Evolutionary conservation across 495 filamentous ascomycete genomes (phyloP).

Genomic region (Bathelium albidoporum): DNA sequence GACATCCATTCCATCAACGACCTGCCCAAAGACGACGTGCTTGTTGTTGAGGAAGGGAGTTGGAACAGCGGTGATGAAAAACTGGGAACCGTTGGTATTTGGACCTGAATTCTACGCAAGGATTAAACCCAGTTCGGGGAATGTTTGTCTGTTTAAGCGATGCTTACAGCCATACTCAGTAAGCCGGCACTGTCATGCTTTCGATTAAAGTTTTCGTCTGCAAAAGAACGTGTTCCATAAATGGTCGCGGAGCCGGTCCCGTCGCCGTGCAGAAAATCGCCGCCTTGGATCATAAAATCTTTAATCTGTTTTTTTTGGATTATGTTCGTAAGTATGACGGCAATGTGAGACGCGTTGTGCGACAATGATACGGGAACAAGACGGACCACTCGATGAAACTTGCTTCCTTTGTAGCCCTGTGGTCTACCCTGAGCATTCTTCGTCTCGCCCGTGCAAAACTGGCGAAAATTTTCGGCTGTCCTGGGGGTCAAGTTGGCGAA

Average conservation of each 20-base stretch:
- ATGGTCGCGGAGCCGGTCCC: conserved; percentile 83
- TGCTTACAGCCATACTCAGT: conserved; percentile 83
- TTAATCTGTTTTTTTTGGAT: conserved; percentile 55
- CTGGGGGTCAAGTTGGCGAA: conserved; percentile 74
- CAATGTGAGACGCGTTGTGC: not conserved
- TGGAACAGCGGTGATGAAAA: conserved; percentile 85
- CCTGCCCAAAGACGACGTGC: conserved; percentile 91
- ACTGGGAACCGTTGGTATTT: conserved; percentile 91
- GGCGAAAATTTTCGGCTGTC: conserved; percentile 74
- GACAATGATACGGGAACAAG: too few relatives aligned
- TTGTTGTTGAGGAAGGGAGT: conserved; percentile 87
- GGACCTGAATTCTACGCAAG: conserved; percentile 71
- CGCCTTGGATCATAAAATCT: conserved; percentile 95
- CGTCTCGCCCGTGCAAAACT: conserved; percentile 90
- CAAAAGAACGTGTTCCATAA: conserved; percentile 69
- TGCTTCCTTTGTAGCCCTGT: conserved; percentile 86
- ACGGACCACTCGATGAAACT: conserved; percentile 89
- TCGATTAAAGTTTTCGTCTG: conserved; percentile 79
- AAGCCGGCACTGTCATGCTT: conserved; percentile 71
- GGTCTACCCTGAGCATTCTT: conserved; percentile 72
- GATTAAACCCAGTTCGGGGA: conserved; percentile 11
- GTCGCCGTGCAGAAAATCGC: conserved; percentile 91
- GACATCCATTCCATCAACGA: conserved; percentile 82
- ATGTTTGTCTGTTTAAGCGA: not conserved
- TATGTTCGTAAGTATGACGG: not conserved